Evolutionary conservation across 1,284 basidiomycete species (phyloP), one percentile per base, ranked within the genome.

Genomic region (Grifola frondosa): DNA sequence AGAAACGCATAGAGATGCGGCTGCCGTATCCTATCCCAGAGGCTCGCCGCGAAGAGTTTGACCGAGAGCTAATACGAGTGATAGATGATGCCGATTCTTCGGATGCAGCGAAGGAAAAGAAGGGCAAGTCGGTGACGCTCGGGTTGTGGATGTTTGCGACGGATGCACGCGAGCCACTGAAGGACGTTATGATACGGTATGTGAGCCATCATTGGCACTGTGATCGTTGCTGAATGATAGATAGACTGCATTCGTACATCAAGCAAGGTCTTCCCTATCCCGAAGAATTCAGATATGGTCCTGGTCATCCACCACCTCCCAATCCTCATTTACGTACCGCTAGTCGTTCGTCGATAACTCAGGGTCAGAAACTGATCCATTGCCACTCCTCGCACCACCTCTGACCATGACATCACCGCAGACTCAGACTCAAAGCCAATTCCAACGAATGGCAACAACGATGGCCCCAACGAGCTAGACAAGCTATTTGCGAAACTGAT

Each of bases 61-160:
- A 63, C 23, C 30, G 40, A 4, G 64, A 66, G 28, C 61, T 71
- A 22, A 42, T 48, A 28, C 42, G 37, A 17, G 39, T 52, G 22
- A 22, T 54, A 30, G 44, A 34, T 17, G 45, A 50, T n/a, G 37
- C 53, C 21, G 40, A 52, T 22, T n/a, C n/a, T n/a, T n/a, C n/a
- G n/a, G n/a, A n/a, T n/a, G n/a, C n/a, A n/a, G n/a, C n/a, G n/a
- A 54, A 55, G 35, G 68, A 67, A 29, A 70, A 77, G 53, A 83
- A 81, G 58, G 82, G 81, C n/a, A 67, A 61, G 17, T 66, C 73
- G 3, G 68, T 69, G 31, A 84, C 81, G 2, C 76, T 88, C 46
- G 89, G 89, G 3, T 69, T 93, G 8, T 94, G 91, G 91, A 84
- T 86, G 62, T 83, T 81, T 55, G 76, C 84, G 23, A 78, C 80